Percentiles rank a stretch among this genome's conserved stretches.
These are phyloP conservation scores for Yamadazyma nakazawae DNA, from an alignment of 805 yeast genomes.

Conservation along the genomic window DNA sequence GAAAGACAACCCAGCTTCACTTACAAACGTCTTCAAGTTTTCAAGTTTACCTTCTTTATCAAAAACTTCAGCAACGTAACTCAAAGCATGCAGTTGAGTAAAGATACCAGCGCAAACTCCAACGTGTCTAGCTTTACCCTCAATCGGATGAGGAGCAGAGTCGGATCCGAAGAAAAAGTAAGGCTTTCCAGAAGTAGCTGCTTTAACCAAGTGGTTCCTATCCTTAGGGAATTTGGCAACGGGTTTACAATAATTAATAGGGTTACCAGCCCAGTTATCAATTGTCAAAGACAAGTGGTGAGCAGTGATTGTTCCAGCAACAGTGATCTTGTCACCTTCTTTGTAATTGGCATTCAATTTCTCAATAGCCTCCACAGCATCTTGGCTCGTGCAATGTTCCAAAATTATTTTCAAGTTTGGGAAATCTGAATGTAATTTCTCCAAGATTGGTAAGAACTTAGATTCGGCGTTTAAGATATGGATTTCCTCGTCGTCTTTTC, in stretches of 20 bases:
- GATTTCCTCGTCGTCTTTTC: constrained; percentile 55
- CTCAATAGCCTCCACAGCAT: constrained; percentile 76
- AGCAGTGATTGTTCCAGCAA: constrained; percentile 93
- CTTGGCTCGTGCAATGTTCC: constrained; percentile 93
- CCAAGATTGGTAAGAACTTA: constrained; percentile 83
- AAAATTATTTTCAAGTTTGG: constrained; percentile 83
- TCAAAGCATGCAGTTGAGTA: constrained; percentile 78
- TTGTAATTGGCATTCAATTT: constrained; percentile 44
- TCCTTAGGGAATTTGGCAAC: constrained; percentile 93
- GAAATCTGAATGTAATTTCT: constrained; percentile 72
- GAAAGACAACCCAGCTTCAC: constrained; percentile 67
- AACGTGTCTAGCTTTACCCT: constrained; percentile 67
- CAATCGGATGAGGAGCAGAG: constrained; percentile 93
- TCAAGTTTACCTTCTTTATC: constrained; percentile 62
- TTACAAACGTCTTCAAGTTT: constrained; percentile 69
- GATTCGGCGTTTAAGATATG: constrained; percentile 94
- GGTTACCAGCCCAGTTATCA: constrained; percentile 96
- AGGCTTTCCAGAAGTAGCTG: constrained; percentile 89
- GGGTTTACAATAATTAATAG: constrained; percentile 94
- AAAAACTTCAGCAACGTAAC: constrained; percentile 85
- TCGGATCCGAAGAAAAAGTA: constrained; percentile 97
- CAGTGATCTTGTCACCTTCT: constrained; percentile 42
- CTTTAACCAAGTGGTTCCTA: constrained; percentile 71
- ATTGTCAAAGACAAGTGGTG: constrained; percentile 88
- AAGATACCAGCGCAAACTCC: constrained; percentile 98